Base-by-base conservation (phyloP, 495 filamentous ascomycete species). In the Neurospora sp. region DNA sequence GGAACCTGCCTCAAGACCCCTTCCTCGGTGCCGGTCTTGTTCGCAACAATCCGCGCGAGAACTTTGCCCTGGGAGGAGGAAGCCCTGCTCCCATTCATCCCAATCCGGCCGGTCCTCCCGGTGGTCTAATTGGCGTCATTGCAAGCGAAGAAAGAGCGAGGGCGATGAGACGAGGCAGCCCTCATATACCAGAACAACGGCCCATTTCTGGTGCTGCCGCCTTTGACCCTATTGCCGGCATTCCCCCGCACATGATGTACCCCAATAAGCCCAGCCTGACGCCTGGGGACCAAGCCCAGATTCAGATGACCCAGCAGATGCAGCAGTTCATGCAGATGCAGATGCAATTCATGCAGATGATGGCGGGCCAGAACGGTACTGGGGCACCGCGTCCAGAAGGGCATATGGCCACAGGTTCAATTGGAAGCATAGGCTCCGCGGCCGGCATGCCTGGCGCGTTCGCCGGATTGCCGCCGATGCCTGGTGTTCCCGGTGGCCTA, bases 71-170 rank as follows among this genome's bases (percentile, higher is more conserved):
- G 53, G 88, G 90, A 53, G 89, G 89, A 70, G 87, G 90, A 14
- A 81, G 85, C n/a, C 89, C 87, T 46, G 82, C 81, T 44, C 73
- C 80, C 16, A 74, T 75, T n/a, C 78, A 77, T 8, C 74, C 77
- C 7, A 68, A 48, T 14, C 42, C 72, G 2, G 69, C 59, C 10
- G 78, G 86, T 6, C 82, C 83, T 74, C 86, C 88, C 20, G 93
- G 92, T 40, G 94, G 95, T 27, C 85, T 97, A 38, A 89, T 98
- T 22, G 93, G 93, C n/a, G 92, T 98, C 39, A 98, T 98, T 80
- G 92, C 93, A 59, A 87, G 81, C 70, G 94, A 97, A 80, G 94
- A 97, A 80, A 87, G 93, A 31, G 89, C 89, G 14, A 86, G 90
- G 69, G 93, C 93, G 20, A 85, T 93, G 83, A 85, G 93, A 75